Evolutionary conservation across 257 asterid species (phyloP).

Genomic region (Dorcoceras hygrometricum): DNA sequence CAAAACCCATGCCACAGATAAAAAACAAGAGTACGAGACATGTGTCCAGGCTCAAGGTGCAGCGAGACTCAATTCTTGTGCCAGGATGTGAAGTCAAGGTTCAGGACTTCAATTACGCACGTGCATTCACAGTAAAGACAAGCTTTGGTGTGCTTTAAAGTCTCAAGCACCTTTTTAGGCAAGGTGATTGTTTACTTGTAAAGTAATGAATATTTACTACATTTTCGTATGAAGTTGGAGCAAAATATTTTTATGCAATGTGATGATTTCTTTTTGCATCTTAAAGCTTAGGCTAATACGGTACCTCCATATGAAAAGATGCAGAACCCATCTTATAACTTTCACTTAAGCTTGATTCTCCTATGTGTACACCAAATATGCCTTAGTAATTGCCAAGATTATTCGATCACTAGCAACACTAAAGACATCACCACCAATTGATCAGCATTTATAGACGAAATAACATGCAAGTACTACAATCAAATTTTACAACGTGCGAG

Average conservation of each 20-base stretch:
- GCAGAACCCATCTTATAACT: not conserved
- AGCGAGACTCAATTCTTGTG: too few relatives aligned
- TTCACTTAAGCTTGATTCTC: too few relatives aligned
- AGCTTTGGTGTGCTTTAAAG: too few relatives aligned
- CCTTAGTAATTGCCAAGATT: not conserved
- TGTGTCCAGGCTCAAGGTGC: too few relatives aligned
- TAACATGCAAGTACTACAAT: not conserved
- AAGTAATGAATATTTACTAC: not conserved
- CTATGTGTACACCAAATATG: too few relatives aligned
- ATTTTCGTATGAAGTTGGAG: not conserved
- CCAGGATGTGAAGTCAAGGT: too few relatives aligned
- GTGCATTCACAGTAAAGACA: too few relatives aligned
- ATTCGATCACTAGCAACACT: slow-evolving; percentile 5
- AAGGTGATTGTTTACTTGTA: not conserved
- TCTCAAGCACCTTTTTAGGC: too few relatives aligned
- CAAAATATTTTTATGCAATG: too few relatives aligned
- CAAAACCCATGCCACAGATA: too few relatives aligned
- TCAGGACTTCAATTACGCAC: too few relatives aligned
- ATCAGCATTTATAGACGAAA: not conserved
- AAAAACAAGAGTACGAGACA: too few relatives aligned
- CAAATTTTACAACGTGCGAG: not conserved
- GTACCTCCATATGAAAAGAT: not conserved
- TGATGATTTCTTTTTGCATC: not conserved
- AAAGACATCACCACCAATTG: not conserved
- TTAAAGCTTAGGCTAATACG: not conserved